Conservation (phyloP, 345 rosid genomes). For the Gossypium australe region DNA sequence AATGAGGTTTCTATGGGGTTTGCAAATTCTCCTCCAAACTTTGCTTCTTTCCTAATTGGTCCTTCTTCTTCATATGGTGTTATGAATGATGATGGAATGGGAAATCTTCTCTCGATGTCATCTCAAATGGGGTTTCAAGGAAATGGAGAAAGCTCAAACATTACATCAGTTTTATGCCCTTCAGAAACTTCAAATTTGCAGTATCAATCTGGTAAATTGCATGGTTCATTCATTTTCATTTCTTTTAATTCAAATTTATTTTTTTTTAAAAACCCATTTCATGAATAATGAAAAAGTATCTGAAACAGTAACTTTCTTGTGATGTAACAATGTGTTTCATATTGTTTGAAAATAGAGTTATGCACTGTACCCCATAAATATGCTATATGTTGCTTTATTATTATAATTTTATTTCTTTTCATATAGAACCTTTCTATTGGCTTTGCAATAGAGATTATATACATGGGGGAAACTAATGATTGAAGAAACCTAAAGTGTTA, state of each 20-base stretch:
- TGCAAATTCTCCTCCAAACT: conserved; percentile 20
- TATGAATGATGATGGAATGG: conserved; percentile 37
- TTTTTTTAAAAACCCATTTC: background rate
- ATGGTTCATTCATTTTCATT: conserved; percentile 13
- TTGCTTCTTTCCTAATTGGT: conserved; percentile 23
- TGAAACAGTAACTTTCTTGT: conserved; percentile 15
- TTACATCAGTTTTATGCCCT: conserved; percentile 47
- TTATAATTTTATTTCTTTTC: background rate
- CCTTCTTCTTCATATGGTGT: conserved; percentile 49
- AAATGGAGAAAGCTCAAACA: conserved; percentile 40
- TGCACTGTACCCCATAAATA: conserved; percentile 9
- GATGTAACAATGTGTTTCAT: conserved; percentile 5
- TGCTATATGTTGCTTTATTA: background rate
- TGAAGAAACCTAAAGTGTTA: background rate
- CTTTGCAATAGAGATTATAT: background rate
- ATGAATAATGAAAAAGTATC: conserved; percentile 5
- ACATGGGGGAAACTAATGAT: conserved; percentile 4
- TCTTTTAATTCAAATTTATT: background rate
- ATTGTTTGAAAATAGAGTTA: background rate
- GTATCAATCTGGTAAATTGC: conserved; percentile 64
- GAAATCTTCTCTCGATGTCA: conserved; percentile 41
- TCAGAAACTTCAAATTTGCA: conserved; percentile 60
- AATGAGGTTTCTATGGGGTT: conserved; percentile 29
- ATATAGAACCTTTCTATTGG: background rate
- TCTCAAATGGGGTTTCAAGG: conserved; percentile 66